Percentiles rank a stretch among this genome's conserved stretches.
These are phyloP conservation scores for Artomyces pyxidatus DNA, from an alignment of 768 basidiomycete species.

Conservation along the genomic window DNA sequence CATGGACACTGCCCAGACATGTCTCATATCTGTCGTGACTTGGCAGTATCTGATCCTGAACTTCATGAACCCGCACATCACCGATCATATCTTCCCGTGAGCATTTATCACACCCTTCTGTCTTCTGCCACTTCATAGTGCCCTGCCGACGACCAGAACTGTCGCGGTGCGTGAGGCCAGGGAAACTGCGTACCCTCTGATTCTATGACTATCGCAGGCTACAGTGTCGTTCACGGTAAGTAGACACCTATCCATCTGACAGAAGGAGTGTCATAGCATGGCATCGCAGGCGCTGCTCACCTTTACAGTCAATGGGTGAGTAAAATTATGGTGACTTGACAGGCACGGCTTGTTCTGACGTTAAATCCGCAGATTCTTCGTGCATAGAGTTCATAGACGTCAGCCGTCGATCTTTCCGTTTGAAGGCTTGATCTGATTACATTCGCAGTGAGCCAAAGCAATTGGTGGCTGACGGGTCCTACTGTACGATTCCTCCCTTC, in stretches of 20 bases:
- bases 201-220: neutral
- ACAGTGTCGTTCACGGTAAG: neutral
- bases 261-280: too few species aligned
- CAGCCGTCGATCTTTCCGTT: neutral
- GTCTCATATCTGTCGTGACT: neutral
- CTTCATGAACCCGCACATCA: neutral
- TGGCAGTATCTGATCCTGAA: slow-evolving; percentile 8
- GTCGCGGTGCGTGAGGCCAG: neutral
- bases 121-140: too few species aligned
- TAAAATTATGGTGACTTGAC: neutral
- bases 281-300: neutral
- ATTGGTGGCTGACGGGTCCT: slow-evolving; percentile 6
- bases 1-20: slow-evolving; percentile 4
- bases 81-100: slow-evolving; percentile 4
- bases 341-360: neutral
- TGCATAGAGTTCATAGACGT: slow-evolving; percentile 9
- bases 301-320: slow-evolving; percentile 9
- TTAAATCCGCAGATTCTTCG: slow-evolving; percentile 2
- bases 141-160: neutral
- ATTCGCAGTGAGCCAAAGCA: slow-evolving; percentile 10
- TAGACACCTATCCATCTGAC: neutral
- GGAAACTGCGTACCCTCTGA: too few species aligned
- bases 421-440: neutral
- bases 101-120: neutral
- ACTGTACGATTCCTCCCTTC: neutral